Evolutionary conservation across 192 early-diverging fungal species (phyloP).

Genomic region (Podila minutissima): DNA sequence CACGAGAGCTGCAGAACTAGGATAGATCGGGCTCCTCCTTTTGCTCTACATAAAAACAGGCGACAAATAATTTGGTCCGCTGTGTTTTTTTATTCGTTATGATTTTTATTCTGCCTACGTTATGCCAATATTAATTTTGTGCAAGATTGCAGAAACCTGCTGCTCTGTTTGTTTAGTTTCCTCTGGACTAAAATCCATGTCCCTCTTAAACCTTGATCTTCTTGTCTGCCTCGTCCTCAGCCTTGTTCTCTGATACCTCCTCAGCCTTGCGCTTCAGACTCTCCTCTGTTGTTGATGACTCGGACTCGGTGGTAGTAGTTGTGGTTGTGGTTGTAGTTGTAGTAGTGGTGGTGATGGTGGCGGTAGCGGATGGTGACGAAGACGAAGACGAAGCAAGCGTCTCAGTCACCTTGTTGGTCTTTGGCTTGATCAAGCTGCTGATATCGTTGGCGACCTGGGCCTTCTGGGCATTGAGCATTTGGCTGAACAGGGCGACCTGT

Average conservation of each 20-base stretch:
- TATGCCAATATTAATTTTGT: too few relatives aligned
- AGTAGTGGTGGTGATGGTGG: slow-evolving; percentile 4
- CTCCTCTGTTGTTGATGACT: slow-evolving; percentile 13
- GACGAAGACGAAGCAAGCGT: slow-evolving; percentile 4
- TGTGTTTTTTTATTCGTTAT: background rate
- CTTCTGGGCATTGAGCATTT: slow-evolving; percentile 12
- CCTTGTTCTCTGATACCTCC: slow-evolving; percentile 3
- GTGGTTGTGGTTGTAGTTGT: background rate
- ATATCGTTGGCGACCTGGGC: slow-evolving; percentile 30
- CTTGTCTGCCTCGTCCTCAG: slow-evolving; percentile 26
- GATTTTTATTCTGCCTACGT: background rate
- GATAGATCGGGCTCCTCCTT: background rate
- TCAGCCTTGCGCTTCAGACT: slow-evolving; percentile 45
- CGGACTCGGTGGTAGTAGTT: background rate
- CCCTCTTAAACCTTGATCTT: slow-evolving; percentile 32
- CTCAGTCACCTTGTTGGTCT: slow-evolving; percentile 20
- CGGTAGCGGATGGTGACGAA: background rate
- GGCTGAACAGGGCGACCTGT: slow-evolving; percentile 20
- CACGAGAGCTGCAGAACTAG: background rate
- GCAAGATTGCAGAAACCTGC: too few relatives aligned
- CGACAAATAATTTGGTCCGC: background rate
- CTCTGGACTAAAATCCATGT: background rate
- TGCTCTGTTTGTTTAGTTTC: too few relatives aligned
- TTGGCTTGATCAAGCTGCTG: slow-evolving; percentile 41
- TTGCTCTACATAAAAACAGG: too few relatives aligned